Base-by-base conservation (phyloP, 345 rosid species). In the Zanthoxylum bungeanum region DNA sequence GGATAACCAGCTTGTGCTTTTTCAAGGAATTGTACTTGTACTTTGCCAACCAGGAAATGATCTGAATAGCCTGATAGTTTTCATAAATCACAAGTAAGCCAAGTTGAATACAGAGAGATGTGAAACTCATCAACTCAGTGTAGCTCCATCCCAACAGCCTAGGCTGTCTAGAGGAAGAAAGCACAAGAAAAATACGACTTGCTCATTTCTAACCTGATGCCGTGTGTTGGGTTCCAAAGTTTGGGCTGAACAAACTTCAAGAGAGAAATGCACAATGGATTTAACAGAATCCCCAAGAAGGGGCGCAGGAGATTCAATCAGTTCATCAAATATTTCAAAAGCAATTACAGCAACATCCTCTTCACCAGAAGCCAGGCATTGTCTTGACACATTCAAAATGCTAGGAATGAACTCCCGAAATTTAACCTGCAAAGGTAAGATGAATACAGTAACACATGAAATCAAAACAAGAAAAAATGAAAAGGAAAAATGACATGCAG, bases 331-430 rank as follows among this genome's bases (percentile, higher is more conserved):
- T 73, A 96, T 96, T 82, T 96, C 99, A 75, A 96, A 96, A 60
- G 99, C 98, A 84, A 96, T 86, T 49, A 93, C 78, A 53, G 99
- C 98, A 78, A 96, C 93, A 83, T 93, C 98, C 90, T 96, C 98
- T 31, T 91, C 98, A 27, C 97, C 99, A 55, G 90, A 85, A 66
- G 91, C 91, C 77, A 96, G 87, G 80, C 94, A 92, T 69, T 91
- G 94, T 68, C 95, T 91, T 73, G 99, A 85, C 17, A 96, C 96
- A 79, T 87, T 86, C 78, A 96, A 89, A 81, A 96, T 96, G 87
- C 98, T 88, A 47, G 99, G 99, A 73, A 96, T 89, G 75, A 96
- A 96, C 53, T 89, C 98, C 65, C 98, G 91, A 85, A 96, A 96
- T 82, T 84, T 96, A 63, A 96, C 89, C 98, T 96, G 94, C 73